Conservation (phyloP, 164 flowering plant species). For the Macadamia tetraphylla region DNA sequence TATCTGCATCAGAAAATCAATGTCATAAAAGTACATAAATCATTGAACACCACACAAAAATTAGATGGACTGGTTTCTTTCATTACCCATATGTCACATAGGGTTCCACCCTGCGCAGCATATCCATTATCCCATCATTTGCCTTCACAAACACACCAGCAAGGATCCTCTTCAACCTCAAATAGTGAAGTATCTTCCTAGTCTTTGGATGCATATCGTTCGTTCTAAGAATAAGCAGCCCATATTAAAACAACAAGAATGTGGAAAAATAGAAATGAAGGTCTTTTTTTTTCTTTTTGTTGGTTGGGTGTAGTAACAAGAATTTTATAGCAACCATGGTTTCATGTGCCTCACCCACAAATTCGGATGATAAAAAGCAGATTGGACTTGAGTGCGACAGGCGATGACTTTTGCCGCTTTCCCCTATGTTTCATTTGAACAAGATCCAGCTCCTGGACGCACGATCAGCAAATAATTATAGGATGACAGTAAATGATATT, state of each 20-base stretch:
- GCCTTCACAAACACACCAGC: conserved; percentile 69
- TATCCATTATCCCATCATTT: conserved; percentile 41
- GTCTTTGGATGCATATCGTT: conserved; percentile 67
- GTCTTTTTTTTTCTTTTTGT: too few relatives aligned
- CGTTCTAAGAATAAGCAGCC: conserved; percentile 31
- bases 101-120: conserved; percentile 71
- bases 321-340: not conserved
- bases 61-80: not conserved
- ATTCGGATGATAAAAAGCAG: conserved; percentile 74
- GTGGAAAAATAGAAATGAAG: not conserved
- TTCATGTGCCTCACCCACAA: conserved; percentile 44
- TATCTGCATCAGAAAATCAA: conserved; percentile 35
- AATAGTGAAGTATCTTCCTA: conserved; percentile 42
- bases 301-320: too few relatives aligned
- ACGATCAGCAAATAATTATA: not conserved
- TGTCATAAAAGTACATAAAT: not conserved
- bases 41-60: not conserved
- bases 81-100: conserved; percentile 80
- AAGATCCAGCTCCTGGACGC: conserved; percentile 61
- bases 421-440: conserved; percentile 60
- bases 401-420: conserved; percentile 27
- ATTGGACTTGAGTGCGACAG: conserved; percentile 28
- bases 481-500: not conserved
- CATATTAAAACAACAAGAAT: not conserved
- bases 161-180: conserved; percentile 42